phyloP scores from a whole-genome alignment of 2,329 filamentous ascomycete genomes.

The Dactylonectria macrodidyma region DNA sequence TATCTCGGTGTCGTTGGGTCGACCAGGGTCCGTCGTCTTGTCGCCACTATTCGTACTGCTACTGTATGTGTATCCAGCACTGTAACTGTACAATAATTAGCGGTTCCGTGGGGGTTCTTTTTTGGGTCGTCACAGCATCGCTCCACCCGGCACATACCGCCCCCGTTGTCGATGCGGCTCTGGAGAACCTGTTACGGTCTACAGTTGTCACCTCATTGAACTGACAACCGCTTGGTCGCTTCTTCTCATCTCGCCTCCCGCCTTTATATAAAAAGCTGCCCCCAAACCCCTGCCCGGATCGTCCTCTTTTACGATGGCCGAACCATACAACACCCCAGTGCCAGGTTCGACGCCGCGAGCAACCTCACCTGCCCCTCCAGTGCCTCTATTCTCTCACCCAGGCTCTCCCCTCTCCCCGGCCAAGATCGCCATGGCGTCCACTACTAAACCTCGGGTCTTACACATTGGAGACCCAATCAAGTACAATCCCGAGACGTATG shows the following conservation, averaged over 20 bases:
- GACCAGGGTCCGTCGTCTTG: conserved; percentile 19
- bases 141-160: conserved; percentile 29
- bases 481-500: conserved; percentile 65
- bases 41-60: conserved; percentile 7
- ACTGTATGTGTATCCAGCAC: too few relatives aligned
- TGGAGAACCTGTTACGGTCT: neutral
- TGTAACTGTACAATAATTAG: too few relatives aligned
- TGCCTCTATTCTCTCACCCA: conserved; percentile 40
- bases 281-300: neutral
- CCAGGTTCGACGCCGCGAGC: conserved; percentile 62
- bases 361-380: conserved; percentile 55
- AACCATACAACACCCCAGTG: conserved; percentile 63
- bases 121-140: conserved; percentile 20
- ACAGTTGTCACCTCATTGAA: conserved; percentile 16
- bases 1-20: conserved; percentile 24
- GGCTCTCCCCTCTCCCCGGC: conserved; percentile 47
- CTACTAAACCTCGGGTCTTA: conserved; percentile 71
- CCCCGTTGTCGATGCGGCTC: conserved; percentile 30
- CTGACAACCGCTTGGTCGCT: too few relatives aligned
- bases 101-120: conserved; percentile 22
- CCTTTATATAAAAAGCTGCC: neutral
- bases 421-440: conserved; percentile 42
- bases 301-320: conserved; percentile 56
- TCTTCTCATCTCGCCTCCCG: conserved; percentile 5
- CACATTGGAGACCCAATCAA: conserved; percentile 78